Evolutionary conservation across 495 filamentous ascomycete genomes (phyloP).

Genomic region (Daldinia childiae): DNA sequence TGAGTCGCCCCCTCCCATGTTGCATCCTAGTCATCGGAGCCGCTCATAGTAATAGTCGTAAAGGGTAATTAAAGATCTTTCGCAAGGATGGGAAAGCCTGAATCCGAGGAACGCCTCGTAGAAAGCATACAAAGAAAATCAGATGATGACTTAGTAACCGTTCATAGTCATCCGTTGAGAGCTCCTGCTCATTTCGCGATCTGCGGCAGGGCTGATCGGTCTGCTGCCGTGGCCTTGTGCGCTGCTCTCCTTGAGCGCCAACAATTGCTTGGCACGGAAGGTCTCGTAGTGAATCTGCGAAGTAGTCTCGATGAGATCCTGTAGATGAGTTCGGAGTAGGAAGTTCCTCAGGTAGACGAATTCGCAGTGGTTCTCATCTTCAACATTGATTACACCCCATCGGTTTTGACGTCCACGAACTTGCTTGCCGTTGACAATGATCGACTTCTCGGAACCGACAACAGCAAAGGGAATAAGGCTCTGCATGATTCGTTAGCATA

Average conservation of each 20-base stretch:
- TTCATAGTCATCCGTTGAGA: slow-evolving; percentile 98
- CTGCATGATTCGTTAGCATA: slow-evolving; percentile 58
- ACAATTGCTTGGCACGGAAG: slow-evolving; percentile 98
- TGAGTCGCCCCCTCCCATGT: slow-evolving; percentile 18
- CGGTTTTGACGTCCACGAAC: slow-evolving; percentile 98
- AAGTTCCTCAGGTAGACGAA: slow-evolving; percentile 98
- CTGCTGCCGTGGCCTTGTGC: slow-evolving; percentile 86
- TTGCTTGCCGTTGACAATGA: slow-evolving; percentile 96
- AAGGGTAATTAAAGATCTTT: slow-evolving; percentile 33
- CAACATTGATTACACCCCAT: slow-evolving; percentile 99
- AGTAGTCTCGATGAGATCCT: slow-evolving; percentile 99
- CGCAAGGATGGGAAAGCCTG: slow-evolving; percentile 31
- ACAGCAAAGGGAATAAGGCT: slow-evolving; percentile 97
- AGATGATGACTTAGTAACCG: slow-evolving; percentile 72
- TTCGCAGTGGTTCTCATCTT: slow-evolving; percentile 99
- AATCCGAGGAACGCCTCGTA: slow-evolving; percentile 41
- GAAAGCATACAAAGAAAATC: slow-evolving; percentile 39
- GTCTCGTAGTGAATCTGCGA: slow-evolving; percentile 99
- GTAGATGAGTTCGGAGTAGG: slow-evolving; percentile 92
- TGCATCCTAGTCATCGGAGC: slow-evolving; percentile 23
- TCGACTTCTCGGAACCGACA: slow-evolving; percentile 96
- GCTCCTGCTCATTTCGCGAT: slow-evolving; percentile 94
- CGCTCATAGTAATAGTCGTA: slow-evolving; percentile 37
- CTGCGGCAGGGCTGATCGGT: slow-evolving; percentile 93
- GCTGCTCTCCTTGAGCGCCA: slow-evolving; percentile 97